Conservation (phyloP, 768 basidiomycete genomes). For the Rhizopogon sp. region DNA sequence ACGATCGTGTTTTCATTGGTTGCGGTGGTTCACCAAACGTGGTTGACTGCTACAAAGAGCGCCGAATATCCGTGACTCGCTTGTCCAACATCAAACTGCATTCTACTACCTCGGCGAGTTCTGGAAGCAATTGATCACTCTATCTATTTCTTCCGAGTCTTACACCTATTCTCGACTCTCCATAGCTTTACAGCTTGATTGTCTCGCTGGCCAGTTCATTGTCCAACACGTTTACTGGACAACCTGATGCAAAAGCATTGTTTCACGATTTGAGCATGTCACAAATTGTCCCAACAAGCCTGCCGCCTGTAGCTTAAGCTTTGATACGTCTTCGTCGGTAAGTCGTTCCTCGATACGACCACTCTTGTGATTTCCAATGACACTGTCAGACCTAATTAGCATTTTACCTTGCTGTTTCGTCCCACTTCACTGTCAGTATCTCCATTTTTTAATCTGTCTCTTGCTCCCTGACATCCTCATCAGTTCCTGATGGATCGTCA, state of each 20-base stretch:
- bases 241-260: background rate
- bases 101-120: too few relatives aligned
- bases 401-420: background rate
- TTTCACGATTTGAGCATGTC: background rate
- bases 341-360: background rate
- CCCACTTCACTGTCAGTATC: background rate
- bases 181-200: background rate
- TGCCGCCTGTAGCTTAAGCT: too few relatives aligned
- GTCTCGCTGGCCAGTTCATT: background rate
- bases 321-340: background rate
- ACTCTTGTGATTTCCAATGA: background rate
- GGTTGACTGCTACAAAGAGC: too few relatives aligned
- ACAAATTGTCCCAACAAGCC: background rate
- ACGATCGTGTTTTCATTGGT: too few relatives aligned
- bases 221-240: background rate
- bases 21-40: too few relatives aligned
- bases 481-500: background rate
- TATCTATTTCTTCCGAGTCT: too few relatives aligned
- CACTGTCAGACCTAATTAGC: background rate
- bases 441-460: background rate
- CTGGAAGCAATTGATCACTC: too few relatives aligned
- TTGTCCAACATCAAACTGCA: too few relatives aligned
- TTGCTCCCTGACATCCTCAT: background rate
- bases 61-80: too few relatives aligned
- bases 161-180: too few relatives aligned